Base-by-base conservation (phyloP, 2,329 filamentous ascomycete species). In the Aureobasidium sp. region DNA sequence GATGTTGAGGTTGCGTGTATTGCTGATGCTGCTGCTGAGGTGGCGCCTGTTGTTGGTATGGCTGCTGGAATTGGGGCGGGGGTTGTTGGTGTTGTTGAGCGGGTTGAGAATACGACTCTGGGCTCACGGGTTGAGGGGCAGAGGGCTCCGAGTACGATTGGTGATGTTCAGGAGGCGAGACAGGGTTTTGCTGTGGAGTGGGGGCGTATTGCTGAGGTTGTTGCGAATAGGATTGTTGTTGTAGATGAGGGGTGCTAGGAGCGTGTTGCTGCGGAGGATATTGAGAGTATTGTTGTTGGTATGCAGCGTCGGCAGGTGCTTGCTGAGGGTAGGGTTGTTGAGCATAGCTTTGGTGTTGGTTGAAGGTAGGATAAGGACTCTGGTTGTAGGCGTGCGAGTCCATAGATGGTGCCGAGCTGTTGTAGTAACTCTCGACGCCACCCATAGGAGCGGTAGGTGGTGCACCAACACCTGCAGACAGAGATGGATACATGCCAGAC, bases 381-480 rank as follows among this genome's bases (percentile, higher is more conserved):
- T 82, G 82, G 12, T 80, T 78, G 50, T 77, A 71, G 12, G 72
- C 75, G 65, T 83, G 82, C 5, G 79, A 70, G 9, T 80, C 76
- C 73, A 75, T 70, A 66, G 74, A 73, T 55, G 74, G 78, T 46
- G 83, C 77, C 67, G 87, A 88, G 39, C 85, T 84, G 15, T 85
- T 89, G 73, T 97, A 97, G 73, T 89, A 97, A 74, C 81, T 93
- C 71, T 97, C 92, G 10, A 86, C 85, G 0, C 82, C 82, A 12
- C 80, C 79, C 29, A 77, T 73, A 20, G 65, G 67, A 27, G 70
- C 72, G 64, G 77, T 64, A 13, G 81, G 74, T 15, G 55, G 55
- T 26, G 42, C 55, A 12, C 78, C 62, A 20, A 80, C 73, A 17
- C 78, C 74, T 64, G 81, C 80, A 27, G 85, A 80, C 61, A 95